Evolutionary conservation across 495 filamentous ascomycete genomes (phyloP), one percentile per base, ranked within the genome.

Genomic region (Bryoglossum gracile): DNA sequence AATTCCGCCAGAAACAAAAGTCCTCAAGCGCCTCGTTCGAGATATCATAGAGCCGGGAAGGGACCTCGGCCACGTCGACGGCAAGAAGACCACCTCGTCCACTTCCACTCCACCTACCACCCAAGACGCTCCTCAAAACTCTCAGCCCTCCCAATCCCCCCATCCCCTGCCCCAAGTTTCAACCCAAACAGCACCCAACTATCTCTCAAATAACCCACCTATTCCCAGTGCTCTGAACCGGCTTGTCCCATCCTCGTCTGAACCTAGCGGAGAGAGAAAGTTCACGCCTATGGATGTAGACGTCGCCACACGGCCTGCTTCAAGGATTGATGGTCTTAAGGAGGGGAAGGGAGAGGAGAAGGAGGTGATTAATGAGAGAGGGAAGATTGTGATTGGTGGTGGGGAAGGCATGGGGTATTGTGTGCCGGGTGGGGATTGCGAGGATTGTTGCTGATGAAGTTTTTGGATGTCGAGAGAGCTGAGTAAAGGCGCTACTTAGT

Each of bases 11-110:
- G 87, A 94, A 64, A 85, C 85, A 9, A 92, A 94, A 64, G 74
- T 85, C 48, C 78, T 97, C n/a, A 97, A 98, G 66, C 76, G 85
- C 16, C 73, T 81, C n/a, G 83, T 98, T 4, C 70, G 92, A 37
- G 83, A 96, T 71, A 71, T 87, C 30, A 82, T 96, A 53, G 78
- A 89, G 45, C 92, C 92, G 0, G 66, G 63, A 0, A 72, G 83
- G 51, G 74, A 87, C 62, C 65, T 97, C 48, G 92, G 92, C 1
- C 92, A 98, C 72, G 51, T 61, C 9, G 58, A 61, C 35, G 38
- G 54, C 3, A 53, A 58, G 40, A 54, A 54, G 46, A 11, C 22
- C n/a, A 9, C 32, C 10, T 17, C 23, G 8, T 37, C 18, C 14
- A 4, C 34, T 24, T 41, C 14, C 1, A 16, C 22, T 49, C 46